phyloP scores from a whole-genome alignment of 768 basidiomycete genomes.

The Boletellus emodensis region DNA sequence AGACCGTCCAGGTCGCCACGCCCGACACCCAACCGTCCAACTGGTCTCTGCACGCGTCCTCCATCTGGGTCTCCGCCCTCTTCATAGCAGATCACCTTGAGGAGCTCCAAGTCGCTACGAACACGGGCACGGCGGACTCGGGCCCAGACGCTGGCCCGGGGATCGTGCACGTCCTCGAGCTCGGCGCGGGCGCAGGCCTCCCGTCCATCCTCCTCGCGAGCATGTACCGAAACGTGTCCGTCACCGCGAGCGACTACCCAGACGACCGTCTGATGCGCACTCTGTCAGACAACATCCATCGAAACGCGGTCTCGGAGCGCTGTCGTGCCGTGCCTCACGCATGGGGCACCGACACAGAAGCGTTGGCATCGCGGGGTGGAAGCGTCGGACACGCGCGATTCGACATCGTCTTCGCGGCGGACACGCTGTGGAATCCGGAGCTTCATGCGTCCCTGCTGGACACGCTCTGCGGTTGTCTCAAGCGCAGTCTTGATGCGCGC shows the following conservation, averaged over 20 bases:
- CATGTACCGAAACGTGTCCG: constrained; percentile 34
- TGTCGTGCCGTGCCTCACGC: constrained; percentile 56
- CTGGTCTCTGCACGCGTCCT: constrained; percentile 75
- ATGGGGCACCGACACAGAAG: constrained; percentile 54
- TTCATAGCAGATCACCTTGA: constrained; percentile 64
- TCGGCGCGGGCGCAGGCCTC: constrained; percentile 72
- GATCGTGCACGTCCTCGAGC: constrained; percentile 50
- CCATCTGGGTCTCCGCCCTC: constrained; percentile 67
- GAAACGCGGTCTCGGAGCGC: constrained; percentile 44
- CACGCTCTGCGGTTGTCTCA: constrained; percentile 48
- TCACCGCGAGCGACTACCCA: constrained; percentile 69
- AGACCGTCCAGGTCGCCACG: constrained; percentile 43
- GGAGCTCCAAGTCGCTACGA: constrained; percentile 29
- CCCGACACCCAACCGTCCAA: constrained; percentile 67
- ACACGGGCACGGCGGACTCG: too few species aligned
- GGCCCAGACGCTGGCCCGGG: not conserved
- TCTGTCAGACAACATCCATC: constrained; percentile 51
- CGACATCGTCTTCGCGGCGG: constrained; percentile 68
- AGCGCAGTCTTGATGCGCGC: constrained; percentile 41
- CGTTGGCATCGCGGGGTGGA: constrained; percentile 11
- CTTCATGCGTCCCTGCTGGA: constrained; percentile 51
- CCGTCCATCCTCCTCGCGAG: constrained; percentile 67
- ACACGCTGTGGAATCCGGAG: constrained; percentile 75
- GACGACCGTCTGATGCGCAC: constrained; percentile 58
- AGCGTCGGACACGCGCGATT: constrained; percentile 34